These are phyloP conservation scores for Paramyrothecium sp. DNA, from an alignment of 2,329 filamentous ascomycete genomes.

Conservation along the genomic window DNA sequence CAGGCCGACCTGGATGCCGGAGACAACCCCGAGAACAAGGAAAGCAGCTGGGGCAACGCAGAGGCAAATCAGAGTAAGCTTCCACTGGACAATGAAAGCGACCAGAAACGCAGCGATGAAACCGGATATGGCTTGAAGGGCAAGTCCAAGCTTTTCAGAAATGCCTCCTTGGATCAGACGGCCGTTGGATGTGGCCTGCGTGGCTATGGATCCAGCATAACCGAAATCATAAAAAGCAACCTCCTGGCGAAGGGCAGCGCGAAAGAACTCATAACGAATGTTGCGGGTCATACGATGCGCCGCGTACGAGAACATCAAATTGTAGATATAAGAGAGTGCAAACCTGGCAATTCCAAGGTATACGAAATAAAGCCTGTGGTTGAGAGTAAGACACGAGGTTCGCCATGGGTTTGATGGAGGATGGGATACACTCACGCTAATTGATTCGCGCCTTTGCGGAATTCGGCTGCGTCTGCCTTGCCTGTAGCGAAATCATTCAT, in stretches of 20 bases:
- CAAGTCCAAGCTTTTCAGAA: slow-evolving; percentile 32
- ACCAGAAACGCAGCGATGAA: slow-evolving; percentile 34
- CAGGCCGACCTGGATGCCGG: slow-evolving; percentile 17
- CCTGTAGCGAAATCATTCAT: slow-evolving; percentile 13
- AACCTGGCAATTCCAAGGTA: slow-evolving; percentile 55
- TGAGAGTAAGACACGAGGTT: neutral
- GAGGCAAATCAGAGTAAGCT: slow-evolving; percentile 34
- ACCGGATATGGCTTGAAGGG: slow-evolving; percentile 31
- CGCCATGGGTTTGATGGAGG: neutral
- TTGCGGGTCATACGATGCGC: slow-evolving; percentile 46
- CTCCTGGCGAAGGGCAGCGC: slow-evolving; percentile 45
- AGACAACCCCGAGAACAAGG: slow-evolving; percentile 18
- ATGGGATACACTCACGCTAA: neutral
- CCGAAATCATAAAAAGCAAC: slow-evolving; percentile 43
- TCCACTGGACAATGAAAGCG: slow-evolving; percentile 35
- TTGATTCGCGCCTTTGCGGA: slow-evolving; percentile 7
- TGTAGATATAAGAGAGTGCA: slow-evolving; percentile 42
- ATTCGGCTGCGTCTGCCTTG: slow-evolving; percentile 9
- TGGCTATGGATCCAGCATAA: slow-evolving; percentile 34
- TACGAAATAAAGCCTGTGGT: slow-evolving; percentile 48
- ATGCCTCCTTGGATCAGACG: slow-evolving; percentile 35
- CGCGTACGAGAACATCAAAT: slow-evolving; percentile 40
- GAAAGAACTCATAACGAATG: slow-evolving; percentile 44
- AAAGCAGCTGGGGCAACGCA: slow-evolving; percentile 11
- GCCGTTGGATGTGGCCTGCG: slow-evolving; percentile 33